These are phyloP conservation scores for Saccharomycopsis phalli DNA, from an alignment of 1,139 yeast species.

Conservation along the genomic window DNA sequence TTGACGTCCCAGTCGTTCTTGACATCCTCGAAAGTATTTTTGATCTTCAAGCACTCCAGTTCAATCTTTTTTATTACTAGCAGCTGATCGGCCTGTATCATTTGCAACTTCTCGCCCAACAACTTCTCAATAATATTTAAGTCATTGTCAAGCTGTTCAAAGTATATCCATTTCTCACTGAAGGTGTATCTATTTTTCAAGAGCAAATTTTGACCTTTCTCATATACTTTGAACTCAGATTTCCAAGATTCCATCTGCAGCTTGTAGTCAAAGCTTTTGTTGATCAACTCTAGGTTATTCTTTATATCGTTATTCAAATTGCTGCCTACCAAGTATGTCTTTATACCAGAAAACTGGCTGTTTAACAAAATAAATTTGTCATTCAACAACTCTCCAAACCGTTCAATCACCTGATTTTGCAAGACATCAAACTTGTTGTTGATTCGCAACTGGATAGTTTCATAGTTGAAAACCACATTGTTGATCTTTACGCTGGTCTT, in stretches of 20 bases:
- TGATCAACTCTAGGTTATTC: constrained; percentile 31
- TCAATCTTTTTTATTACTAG: constrained; percentile 36
- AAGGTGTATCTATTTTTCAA: constrained; percentile 39
- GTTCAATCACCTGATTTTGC: constrained; percentile 38
- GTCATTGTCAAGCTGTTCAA: constrained; percentile 55
- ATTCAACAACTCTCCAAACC: constrained; percentile 30
- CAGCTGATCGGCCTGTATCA: too few relatives aligned
- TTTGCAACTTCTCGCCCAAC: too few relatives aligned
- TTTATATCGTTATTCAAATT: constrained; percentile 30
- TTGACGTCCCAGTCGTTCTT: constrained; percentile 41
- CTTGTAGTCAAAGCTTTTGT: constrained; percentile 28
- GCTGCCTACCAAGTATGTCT: constrained; percentile 25
- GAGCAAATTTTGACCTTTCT: constrained; percentile 39
- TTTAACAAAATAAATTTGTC: too few relatives aligned
- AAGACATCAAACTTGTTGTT: constrained; percentile 49
- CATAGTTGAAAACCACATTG: constrained; percentile 34
- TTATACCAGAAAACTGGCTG: too few relatives aligned
- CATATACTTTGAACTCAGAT: constrained; percentile 25
- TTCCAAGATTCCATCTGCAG: constrained; percentile 29
- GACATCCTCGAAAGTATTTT: constrained; percentile 28
- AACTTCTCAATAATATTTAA: constrained; percentile 36
- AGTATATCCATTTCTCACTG: constrained; percentile 48
- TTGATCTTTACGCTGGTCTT: constrained; percentile 36
- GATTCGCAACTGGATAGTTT: constrained; percentile 47
- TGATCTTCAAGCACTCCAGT: constrained; percentile 34